A percentile compares a stretch with the other conserved stretches of the same genome.
These are phyloP conservation scores for Carex cristatella DNA, from an alignment of 176 grass and related monocot genomes.

Conservation along the genomic window DNA sequence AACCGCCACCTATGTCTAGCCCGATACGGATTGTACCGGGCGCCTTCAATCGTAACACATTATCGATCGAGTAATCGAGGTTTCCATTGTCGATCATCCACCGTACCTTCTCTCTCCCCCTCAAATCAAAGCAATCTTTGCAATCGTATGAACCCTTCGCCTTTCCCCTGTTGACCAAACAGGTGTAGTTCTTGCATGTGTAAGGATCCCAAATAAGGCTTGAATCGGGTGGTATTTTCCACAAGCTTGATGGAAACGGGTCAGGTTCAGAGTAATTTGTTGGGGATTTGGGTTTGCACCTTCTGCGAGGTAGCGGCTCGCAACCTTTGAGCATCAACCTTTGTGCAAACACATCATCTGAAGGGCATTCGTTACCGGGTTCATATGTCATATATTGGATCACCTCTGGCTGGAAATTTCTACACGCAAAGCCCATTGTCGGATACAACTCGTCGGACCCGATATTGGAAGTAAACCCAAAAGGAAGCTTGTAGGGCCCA, in stretches of 20 bases:
- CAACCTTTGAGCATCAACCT: slow-evolving; percentile 62
- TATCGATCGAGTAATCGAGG: slow-evolving; percentile 47
- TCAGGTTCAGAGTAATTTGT: slow-evolving; percentile 41
- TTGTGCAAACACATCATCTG: slow-evolving; percentile 46
- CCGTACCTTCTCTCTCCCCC: slow-evolving; percentile 54
- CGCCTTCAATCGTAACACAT: slow-evolving; percentile 33
- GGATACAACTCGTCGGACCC: slow-evolving; percentile 38
- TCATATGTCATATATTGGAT: slow-evolving; percentile 41
- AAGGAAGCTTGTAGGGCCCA: slow-evolving; percentile 44
- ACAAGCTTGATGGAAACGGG: slow-evolving; percentile 50
- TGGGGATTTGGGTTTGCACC: slow-evolving; percentile 55
- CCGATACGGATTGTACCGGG: slow-evolving; percentile 59
- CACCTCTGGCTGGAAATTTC: slow-evolving; percentile 33
- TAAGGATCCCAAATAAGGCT: slow-evolving; percentile 59
- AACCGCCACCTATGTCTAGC: slow-evolving; percentile 81
- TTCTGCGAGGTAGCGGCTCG: slow-evolving; percentile 71
- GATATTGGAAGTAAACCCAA: slow-evolving; percentile 29
- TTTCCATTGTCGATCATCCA: slow-evolving; percentile 57
- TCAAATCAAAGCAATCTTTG: slow-evolving; percentile 88
- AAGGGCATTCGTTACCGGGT: slow-evolving; percentile 45
- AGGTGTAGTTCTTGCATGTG: slow-evolving; percentile 93
- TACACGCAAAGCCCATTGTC: slow-evolving; percentile 31
- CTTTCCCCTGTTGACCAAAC: slow-evolving; percentile 52
- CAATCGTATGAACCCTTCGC: slow-evolving; percentile 51
- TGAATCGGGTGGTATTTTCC: slow-evolving; percentile 60